A percentile compares a stretch with the other conserved stretches of the same genome.
These are phyloP conservation scores for Cladosporium oxysporum DNA, from an alignment of 2,329 filamentous ascomycete genomes.

Conservation along the genomic window DNA sequence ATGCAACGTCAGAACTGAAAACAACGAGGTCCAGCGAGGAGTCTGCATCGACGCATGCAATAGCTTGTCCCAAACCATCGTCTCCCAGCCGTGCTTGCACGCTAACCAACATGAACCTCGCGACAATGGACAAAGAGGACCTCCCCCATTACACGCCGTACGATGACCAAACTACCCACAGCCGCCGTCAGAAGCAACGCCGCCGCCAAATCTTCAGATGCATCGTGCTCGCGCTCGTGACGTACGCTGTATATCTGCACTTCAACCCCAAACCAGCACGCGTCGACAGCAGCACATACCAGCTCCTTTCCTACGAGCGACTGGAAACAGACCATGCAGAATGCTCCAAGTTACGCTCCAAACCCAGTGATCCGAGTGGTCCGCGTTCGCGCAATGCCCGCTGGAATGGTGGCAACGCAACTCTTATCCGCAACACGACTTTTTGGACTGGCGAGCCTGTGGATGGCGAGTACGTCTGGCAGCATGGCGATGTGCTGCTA, in stretches of 20 bases:
- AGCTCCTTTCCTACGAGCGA: slow-evolving; percentile 57
- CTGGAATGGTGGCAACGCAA: slow-evolving; percentile 60
- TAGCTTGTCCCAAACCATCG: not conserved
- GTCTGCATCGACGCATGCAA: not conserved
- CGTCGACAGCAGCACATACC: slow-evolving; percentile 3
- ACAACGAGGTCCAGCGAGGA: not conserved
- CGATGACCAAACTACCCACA: slow-evolving; percentile 11
- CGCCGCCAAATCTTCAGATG: slow-evolving; percentile 20
- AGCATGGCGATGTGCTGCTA: slow-evolving; percentile 60
- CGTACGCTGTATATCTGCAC: slow-evolving; percentile 19
- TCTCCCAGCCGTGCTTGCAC: not conserved
- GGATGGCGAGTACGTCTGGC: slow-evolving; percentile 55
- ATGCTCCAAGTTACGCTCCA: slow-evolving; percentile 58
- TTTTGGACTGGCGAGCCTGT: slow-evolving; percentile 66
- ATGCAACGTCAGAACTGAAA: not conserved
- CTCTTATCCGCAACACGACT: slow-evolving; percentile 66
- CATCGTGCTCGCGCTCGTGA: slow-evolving; percentile 17
- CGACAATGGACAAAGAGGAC: slow-evolving; percentile 24
- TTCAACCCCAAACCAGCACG: slow-evolving; percentile 14
- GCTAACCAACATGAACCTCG: not conserved
- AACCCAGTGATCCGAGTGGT: slow-evolving; percentile 59
- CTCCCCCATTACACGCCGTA: slow-evolving; percentile 23
- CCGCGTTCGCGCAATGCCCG: slow-evolving; percentile 61
- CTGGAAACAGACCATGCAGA: slow-evolving; percentile 57
- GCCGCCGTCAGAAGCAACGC: slow-evolving; percentile 3